Conservation (phyloP, 495 filamentous ascomycete genomes). For the Aspergillus bridgeri region DNA sequence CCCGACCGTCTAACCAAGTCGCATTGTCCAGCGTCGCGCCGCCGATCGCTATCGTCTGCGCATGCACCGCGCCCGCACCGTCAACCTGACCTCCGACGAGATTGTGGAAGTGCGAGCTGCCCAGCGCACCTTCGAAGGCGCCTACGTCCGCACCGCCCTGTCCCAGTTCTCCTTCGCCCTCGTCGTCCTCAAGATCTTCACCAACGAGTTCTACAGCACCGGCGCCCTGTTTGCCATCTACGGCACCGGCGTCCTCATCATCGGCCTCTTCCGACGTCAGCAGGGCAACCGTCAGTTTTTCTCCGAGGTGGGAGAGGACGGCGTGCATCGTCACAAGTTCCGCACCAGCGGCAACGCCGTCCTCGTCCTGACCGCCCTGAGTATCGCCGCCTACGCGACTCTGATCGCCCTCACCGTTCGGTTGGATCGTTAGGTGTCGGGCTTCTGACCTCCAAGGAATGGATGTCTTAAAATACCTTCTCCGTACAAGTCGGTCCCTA, state of each 20-base stretch:
- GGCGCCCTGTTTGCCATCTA: constrained; percentile 91
- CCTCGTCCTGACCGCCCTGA: constrained; percentile 76
- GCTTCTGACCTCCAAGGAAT: neutral
- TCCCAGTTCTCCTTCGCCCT: constrained; percentile 93
- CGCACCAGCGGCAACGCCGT: constrained; percentile 80
- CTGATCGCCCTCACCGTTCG: constrained; percentile 72
- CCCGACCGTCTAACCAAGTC: neutral
- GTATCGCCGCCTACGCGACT: constrained; percentile 74
- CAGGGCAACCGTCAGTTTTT: constrained; percentile 95
- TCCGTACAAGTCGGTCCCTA: neutral
- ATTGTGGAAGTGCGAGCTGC: constrained; percentile 91
- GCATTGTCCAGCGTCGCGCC: constrained; percentile 36
- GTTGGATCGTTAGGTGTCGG: constrained; percentile 31
- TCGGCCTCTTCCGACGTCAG: constrained; percentile 75
- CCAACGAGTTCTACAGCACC: constrained; percentile 87
- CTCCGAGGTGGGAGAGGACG: constrained; percentile 65
- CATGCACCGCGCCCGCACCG: constrained; percentile 78
- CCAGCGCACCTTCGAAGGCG: constrained; percentile 95
- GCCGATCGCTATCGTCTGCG: constrained; percentile 58
- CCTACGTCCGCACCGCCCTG: constrained; percentile 91
- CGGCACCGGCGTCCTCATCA: constrained; percentile 76
- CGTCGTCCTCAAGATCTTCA: constrained; percentile 95
- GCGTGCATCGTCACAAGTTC: constrained; percentile 70
- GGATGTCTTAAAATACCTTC: neutral
- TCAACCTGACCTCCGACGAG: constrained; percentile 76